Percentiles rank a stretch among this genome's conserved stretches.
Evolutionary conservation across 805 yeast genomes (phyloP).

Genomic region (Candida argentea): DNA sequence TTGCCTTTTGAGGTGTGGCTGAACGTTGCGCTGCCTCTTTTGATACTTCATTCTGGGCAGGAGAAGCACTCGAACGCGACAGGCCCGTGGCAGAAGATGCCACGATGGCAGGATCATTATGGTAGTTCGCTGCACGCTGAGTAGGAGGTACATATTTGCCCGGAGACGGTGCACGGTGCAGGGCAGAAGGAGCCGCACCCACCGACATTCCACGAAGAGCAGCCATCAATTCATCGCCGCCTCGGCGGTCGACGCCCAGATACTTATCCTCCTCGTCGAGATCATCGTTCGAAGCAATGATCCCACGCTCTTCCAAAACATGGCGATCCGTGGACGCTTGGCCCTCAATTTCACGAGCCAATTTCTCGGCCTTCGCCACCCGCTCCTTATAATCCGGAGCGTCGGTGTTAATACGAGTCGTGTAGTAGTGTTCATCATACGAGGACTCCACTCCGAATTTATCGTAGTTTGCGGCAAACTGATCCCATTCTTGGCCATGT

Average conservation of each 20-base stretch:
- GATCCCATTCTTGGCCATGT: constrained; percentile 61
- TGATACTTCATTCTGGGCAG: constrained; percentile 3
- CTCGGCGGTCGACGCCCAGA: constrained; percentile 77
- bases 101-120: constrained; percentile 60
- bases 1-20: constrained; percentile 5
- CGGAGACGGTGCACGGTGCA: constrained; percentile 10
- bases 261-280: constrained; percentile 93
- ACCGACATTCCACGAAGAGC: constrained; percentile 27
- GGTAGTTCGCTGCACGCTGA: constrained; percentile 41
- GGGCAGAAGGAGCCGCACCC: constrained; percentile 5
- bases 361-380: constrained; percentile 57
- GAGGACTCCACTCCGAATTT: constrained; percentile 83
- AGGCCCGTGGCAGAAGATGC: constrained; percentile 31
- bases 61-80: constrained; percentile 1
- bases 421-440: constrained; percentile 78
- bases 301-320: constrained; percentile 86
- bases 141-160: constrained; percentile 48
- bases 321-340: constrained; percentile 65
- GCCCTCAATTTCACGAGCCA: constrained; percentile 78
- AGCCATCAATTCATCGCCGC: constrained; percentile 40
- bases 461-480: constrained; percentile 81
- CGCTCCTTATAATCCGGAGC: constrained; percentile 67
- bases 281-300: constrained; percentile 68
- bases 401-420: constrained; percentile 60
- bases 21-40: background rate